These are phyloP conservation scores for Phtheirospermum japonicum DNA, from an alignment of 257 asterid species.

Conservation along the genomic window DNA sequence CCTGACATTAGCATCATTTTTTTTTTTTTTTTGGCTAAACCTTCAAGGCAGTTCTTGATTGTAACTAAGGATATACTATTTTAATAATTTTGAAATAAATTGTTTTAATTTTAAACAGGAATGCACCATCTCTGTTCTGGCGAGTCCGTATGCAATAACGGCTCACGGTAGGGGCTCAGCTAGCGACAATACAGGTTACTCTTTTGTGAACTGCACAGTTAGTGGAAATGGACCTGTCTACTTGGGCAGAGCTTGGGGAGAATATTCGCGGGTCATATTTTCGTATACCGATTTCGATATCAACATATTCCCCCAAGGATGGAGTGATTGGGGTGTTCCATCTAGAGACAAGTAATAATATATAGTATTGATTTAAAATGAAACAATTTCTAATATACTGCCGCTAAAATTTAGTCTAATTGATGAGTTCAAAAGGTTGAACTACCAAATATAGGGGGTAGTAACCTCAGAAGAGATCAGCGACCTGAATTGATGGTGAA, in stretches of 20 bases:
- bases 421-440: too few species aligned
- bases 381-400: too few species aligned
- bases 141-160: constrained; percentile 42
- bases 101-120: constrained; percentile 32
- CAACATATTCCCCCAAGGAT: constrained; percentile 47
- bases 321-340: constrained; percentile 48
- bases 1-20: too few species aligned
- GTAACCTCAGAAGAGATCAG: too few species aligned
- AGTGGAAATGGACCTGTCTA: constrained; percentile 39
- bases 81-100: too few species aligned
- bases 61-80: too few species aligned
- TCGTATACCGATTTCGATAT: constrained; percentile 39
- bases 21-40: too few species aligned
- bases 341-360: constrained; percentile 31
- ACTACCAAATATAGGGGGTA: too few species aligned
- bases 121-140: constrained; percentile 46
- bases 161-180: constrained; percentile 51
- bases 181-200: constrained; percentile 50
- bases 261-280: constrained; percentile 47
- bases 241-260: constrained; percentile 86
- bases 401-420: too few species aligned
- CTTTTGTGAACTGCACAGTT: constrained; percentile 52
- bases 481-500: too few species aligned
- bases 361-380: too few species aligned
- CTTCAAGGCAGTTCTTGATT: too few species aligned